Conservation (phyloP, 108 stramenopile genomes). For the Schizochytrium sp. region DNA sequence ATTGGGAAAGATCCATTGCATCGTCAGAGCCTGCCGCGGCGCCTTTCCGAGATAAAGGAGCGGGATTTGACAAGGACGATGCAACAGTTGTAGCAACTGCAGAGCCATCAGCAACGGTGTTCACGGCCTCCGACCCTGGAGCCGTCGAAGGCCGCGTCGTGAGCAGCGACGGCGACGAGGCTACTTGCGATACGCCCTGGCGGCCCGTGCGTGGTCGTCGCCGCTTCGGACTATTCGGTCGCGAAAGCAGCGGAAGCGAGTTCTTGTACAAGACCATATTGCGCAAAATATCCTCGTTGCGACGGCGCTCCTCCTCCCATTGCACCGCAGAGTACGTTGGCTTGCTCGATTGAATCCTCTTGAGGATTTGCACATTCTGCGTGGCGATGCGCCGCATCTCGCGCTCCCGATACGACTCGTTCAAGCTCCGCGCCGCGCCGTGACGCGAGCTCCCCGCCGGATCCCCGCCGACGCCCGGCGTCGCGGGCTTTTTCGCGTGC, state of each 20-base stretch:
- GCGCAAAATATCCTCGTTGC: not conserved
- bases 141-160: too few relatives aligned
- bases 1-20: too few relatives aligned
- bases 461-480: not conserved
- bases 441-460: not conserved
- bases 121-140: too few relatives aligned
- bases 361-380: not conserved
- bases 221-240: not conserved
- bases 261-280: not conserved
- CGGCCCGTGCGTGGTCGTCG: not conserved
- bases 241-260: not conserved
- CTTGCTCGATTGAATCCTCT: not conserved
- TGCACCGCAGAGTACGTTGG: constrained; percentile 8
- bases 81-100: too few relatives aligned
- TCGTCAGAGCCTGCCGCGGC: too few relatives aligned
- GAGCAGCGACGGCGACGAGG: too few relatives aligned
- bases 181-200: too few relatives aligned
- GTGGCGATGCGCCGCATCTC: not conserved
- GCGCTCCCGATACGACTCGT: not conserved
- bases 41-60: too few relatives aligned
- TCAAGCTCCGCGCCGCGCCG: not conserved
- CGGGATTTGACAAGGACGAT: too few relatives aligned
- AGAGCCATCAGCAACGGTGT: too few relatives aligned
- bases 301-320: not conserved
- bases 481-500: not conserved